phyloP scores from a whole-genome alignment of 2,329 filamentous ascomycete genomes.

The Nannizzia gypsea region DNA sequence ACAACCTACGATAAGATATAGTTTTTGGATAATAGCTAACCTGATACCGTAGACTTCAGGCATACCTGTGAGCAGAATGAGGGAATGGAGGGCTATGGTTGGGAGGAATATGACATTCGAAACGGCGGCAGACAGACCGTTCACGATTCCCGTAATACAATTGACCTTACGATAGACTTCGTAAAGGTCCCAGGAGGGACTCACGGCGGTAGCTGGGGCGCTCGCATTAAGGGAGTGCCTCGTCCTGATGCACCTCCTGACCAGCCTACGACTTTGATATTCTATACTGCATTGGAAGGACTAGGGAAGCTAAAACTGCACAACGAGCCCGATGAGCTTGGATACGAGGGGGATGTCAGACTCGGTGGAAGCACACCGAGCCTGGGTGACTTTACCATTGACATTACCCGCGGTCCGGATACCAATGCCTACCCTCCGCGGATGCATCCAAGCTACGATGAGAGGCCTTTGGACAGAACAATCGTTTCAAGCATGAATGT shows the following conservation, averaged over 20 bases:
- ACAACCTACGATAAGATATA: background rate
- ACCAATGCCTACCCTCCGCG: constrained; percentile 47
- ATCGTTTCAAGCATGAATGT: constrained; percentile 60
- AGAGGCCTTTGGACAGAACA: constrained; percentile 64
- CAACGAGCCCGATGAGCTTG: constrained; percentile 41
- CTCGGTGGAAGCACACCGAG: constrained; percentile 58
- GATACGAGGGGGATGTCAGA: constrained; percentile 51
- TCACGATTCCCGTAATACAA: constrained; percentile 73
- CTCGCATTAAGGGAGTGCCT: constrained; percentile 69
- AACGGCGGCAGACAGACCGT: constrained; percentile 81
- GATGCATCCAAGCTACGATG: constrained; percentile 51
- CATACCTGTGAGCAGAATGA: constrained; percentile 95
- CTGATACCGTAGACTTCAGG: constrained; percentile 54
- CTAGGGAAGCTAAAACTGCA: constrained; percentile 53
- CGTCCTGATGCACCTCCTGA: constrained; percentile 55
- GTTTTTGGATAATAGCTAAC: background rate
- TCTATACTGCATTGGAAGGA: constrained; percentile 74
- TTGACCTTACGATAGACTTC: constrained; percentile 88
- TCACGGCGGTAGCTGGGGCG: constrained; percentile 85
- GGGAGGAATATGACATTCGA: constrained; percentile 91
- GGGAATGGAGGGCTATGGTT: constrained; percentile 88
- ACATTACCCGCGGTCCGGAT: constrained; percentile 58
- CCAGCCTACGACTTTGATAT: constrained; percentile 65
- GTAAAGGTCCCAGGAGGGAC: constrained; percentile 79
- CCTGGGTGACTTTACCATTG: constrained; percentile 69